These are phyloP conservation scores for Hanseniaspora mollemarum DNA, from an alignment of 805 yeast genomes.

Conservation along the genomic window DNA sequence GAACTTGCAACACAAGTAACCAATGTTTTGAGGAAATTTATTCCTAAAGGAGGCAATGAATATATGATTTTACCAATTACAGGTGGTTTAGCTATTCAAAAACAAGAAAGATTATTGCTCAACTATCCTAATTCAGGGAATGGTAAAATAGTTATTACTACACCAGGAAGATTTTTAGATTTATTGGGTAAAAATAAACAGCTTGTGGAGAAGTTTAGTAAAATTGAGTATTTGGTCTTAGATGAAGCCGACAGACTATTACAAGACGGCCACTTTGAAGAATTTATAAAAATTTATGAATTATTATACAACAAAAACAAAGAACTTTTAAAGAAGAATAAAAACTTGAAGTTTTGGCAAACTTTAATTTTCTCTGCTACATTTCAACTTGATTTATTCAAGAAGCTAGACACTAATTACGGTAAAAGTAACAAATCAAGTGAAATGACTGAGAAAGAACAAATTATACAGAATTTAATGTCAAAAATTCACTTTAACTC, in stretches of 20 bases:
- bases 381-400: constrained; percentile 69
- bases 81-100: constrained; percentile 90
- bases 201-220: constrained; percentile 33
- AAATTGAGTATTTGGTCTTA: constrained; percentile 47
- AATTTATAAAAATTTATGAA: constrained; percentile 69
- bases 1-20: constrained; percentile 92
- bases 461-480: constrained; percentile 54
- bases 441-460: constrained; percentile 36
- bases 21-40: constrained; percentile 44
- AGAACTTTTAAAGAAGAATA: constrained; percentile 21
- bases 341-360: constrained; percentile 52
- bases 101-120: constrained; percentile 69
- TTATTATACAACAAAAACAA: constrained; percentile 37
- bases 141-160: constrained; percentile 68
- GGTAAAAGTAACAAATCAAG: constrained; percentile 24
- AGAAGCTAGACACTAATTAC: constrained; percentile 46
- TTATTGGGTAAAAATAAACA: constrained; percentile 50
- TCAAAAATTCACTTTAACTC: constrained; percentile 61
- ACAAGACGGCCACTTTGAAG: constrained; percentile 94
- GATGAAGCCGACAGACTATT: constrained; percentile 94
- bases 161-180: constrained; percentile 90
- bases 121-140: constrained; percentile 43
- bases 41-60: constrained; percentile 38
- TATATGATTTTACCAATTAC: constrained; percentile 64
- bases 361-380: constrained; percentile 93